Evolutionary conservation across 73 alveolate genomes (phyloP).

Genomic region (Symbiodinium natans): DNA sequence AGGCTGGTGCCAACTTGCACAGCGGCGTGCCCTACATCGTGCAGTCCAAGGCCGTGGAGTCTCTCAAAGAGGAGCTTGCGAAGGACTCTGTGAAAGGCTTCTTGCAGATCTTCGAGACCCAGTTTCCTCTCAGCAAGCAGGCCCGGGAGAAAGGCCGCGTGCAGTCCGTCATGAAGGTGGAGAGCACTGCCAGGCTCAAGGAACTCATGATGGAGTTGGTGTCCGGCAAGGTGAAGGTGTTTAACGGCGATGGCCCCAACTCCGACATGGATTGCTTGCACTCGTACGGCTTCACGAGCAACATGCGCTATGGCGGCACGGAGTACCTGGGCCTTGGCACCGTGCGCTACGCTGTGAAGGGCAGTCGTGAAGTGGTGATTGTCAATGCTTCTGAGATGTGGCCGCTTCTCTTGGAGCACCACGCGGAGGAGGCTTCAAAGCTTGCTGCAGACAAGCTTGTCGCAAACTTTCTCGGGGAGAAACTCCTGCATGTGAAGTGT

Average conservation of each 20-base stretch:
- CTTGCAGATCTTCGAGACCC: constrained; percentile 22
- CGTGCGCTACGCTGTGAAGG: background rate
- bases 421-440: background rate
- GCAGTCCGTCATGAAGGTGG: background rate
- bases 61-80: background rate
- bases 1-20: background rate
- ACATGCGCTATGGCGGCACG: background rate
- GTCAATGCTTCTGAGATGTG: background rate
- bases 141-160: background rate
- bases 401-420: background rate
- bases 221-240: background rate
- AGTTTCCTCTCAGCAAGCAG: background rate
- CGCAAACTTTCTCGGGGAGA: background rate
- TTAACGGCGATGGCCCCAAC: background rate
- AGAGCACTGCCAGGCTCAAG: no score
- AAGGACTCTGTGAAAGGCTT: background rate
- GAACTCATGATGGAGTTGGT: background rate
- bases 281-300: background rate
- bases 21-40: background rate
- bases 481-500: background rate
- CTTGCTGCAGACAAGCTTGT: background rate
- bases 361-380: background rate
- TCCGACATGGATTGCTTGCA: no score
- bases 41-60: background rate
- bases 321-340: background rate